Base-by-base conservation (phyloP, 305 asterid genomes). In the Caryopteris hybrid region DNA sequence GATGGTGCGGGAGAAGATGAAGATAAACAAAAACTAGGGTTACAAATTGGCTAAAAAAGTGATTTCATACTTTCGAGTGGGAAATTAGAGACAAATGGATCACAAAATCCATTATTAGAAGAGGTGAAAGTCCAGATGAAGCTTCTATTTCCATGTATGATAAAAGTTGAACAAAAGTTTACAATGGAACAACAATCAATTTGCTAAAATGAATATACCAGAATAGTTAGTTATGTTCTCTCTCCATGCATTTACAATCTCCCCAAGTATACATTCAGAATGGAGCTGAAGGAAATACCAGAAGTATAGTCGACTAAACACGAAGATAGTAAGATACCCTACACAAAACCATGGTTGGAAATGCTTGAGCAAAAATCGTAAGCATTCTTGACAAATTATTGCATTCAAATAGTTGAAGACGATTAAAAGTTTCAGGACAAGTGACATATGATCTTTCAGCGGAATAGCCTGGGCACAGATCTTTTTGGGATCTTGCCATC, bases 401-500 rank as follows among this genome's bases (percentile, higher is more conserved):
- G 25, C 50, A 55, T 43, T n/a, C n/a, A n/a, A n/a, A n/a, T n/a
- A n/a, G n/a, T n/a, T n/a, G n/a, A n/a, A n/a, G n/a, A n/a, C n/a
- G n/a, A n/a, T n/a, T 42, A 48, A 53, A 17, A 9, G 6, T 17
- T 41, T 70, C 48, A 25, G 10, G 58, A 50, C 6, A 6, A 20
- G 33, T 6, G 43, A 39, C 14, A 57, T 6, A 8, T 42, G 29
- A 31, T 65, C 50, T 34, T 46, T 84, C 82, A 92, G 25, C 87
- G 90, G 79, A 94, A 91, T 72, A 91, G 96, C 84, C 98, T 84
- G 1, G 91, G 88, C 17, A 87, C 95, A 12, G 96, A 82, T 76
- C 88, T 80, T 76, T 79, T 89, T 0, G 93, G 96, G 53, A 91
- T 76, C 82, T 91, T 94, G 67, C 98, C 96, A 50, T 87, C 98